Conservation (phyloP, 148 eudicot genomes). For the Amaranthus cruentus region DNA sequence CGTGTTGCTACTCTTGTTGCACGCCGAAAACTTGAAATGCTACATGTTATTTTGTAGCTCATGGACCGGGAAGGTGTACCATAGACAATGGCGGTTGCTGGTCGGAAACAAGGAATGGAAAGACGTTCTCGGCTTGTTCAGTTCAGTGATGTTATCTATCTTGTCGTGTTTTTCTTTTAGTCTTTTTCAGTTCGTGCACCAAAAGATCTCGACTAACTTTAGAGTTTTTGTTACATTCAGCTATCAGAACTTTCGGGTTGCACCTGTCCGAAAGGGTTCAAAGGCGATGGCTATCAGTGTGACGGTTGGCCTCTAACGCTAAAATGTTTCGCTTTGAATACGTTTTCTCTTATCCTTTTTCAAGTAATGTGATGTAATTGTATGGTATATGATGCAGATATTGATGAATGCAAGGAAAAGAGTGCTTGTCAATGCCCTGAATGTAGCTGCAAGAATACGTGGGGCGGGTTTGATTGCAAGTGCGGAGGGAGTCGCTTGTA, state of each 20-base stretch:
- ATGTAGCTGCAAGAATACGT: slow-evolving; percentile 74
- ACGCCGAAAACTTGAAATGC: too few relatives aligned
- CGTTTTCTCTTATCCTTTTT: not conserved
- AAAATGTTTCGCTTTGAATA: not conserved
- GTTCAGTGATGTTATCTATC: slow-evolving; percentile 40
- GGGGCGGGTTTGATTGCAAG: slow-evolving; percentile 85
- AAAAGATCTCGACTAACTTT: not conserved
- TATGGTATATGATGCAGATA: slow-evolving; percentile 36
- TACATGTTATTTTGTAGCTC: slow-evolving; percentile 37
- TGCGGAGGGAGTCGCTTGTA: slow-evolving; percentile 61
- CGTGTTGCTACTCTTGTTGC: too few relatives aligned
- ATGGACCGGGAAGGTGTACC: slow-evolving; percentile 82
- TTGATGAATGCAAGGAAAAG: slow-evolving; percentile 70
- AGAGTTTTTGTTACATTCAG: slow-evolving; percentile 24
- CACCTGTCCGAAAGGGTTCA: slow-evolving; percentile 73
- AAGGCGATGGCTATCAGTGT: slow-evolving; percentile 77
- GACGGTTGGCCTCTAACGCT: slow-evolving; percentile 42
- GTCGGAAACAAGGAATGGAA: slow-evolving; percentile 50
- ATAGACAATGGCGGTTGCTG: slow-evolving; percentile 87
- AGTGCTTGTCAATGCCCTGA: slow-evolving; percentile 67
- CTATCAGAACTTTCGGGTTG: slow-evolving; percentile 55
- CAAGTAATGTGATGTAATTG: not conserved
- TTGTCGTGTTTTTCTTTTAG: not conserved
- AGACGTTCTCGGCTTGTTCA: slow-evolving; percentile 73
- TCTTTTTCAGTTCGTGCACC: not conserved